A percentile compares a stretch with the other conserved stretches of the same genome.
Conservation (phyloP, 1,284 basidiomycete genomes). For the Hypsizygus ulmarius region DNA sequence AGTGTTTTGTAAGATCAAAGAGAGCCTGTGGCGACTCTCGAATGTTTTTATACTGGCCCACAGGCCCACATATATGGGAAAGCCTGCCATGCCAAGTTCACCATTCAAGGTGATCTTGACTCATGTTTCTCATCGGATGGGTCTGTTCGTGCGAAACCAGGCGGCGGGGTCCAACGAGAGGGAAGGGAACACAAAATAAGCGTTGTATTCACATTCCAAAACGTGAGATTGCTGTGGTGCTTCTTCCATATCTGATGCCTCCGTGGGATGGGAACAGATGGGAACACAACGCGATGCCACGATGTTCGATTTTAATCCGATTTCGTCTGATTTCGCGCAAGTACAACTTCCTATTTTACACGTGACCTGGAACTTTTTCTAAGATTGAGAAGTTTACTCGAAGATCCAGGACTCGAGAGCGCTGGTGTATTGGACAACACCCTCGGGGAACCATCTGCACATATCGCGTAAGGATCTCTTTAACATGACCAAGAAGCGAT, state of each 20-base stretch:
- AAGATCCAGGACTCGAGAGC: constrained; percentile 76
- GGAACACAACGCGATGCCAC: not conserved
- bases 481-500: not conserved
- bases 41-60: constrained; percentile 5
- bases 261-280: constrained; percentile 5
- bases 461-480: constrained; percentile 17
- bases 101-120: not conserved
- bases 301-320: not conserved
- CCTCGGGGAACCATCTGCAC: constrained; percentile 82
- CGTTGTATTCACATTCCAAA: not conserved
- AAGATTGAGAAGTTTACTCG: constrained; percentile 53
- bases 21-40: not conserved
- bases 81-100: not conserved
- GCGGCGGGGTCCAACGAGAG: constrained; percentile 21
- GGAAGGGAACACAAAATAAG: constrained; percentile 20
- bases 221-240: constrained; percentile 8
- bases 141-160: constrained; percentile 18
- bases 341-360: constrained; percentile 25
- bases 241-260: not conserved
- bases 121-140: constrained; percentile 10
- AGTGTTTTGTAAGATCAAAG: not conserved
- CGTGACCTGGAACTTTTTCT: constrained; percentile 20
- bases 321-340: not conserved
- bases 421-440: constrained; percentile 73
- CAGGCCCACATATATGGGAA: not conserved